Percentiles rank a stretch among this genome's conserved stretches.
These are phyloP conservation scores for Hypoxylon subgilvum DNA, from an alignment of 495 filamentous ascomycete species.

Conservation along the genomic window DNA sequence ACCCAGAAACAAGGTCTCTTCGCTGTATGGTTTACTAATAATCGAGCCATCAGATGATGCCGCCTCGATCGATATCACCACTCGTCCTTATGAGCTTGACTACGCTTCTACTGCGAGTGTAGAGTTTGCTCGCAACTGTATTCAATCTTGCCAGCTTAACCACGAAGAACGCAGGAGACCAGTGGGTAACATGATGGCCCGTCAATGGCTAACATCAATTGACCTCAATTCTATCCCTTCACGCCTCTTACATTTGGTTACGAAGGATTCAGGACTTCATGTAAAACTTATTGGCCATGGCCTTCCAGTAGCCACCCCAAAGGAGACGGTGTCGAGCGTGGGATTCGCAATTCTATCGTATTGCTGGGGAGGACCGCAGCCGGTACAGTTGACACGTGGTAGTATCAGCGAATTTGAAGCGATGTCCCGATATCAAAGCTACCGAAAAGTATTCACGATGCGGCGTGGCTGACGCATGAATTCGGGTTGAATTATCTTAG, in stretches of 20 bases:
- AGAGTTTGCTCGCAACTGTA: conserved; percentile 11
- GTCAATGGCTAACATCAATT: not conserved
- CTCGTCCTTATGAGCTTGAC: conserved; percentile 28
- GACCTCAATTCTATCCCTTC: conserved; percentile 12
- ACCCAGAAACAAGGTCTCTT: not conserved
- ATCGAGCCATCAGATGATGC: conserved; percentile 1
- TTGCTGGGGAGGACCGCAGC: conserved; percentile 32
- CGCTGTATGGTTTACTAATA: not conserved
- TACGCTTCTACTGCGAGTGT: conserved; percentile 9
- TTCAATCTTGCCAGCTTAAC: conserved; percentile 6
- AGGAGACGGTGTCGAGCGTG: conserved; percentile 5
- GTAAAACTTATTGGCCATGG: conserved; percentile 10
- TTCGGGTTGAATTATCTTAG: conserved; percentile 38
- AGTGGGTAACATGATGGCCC: not conserved
- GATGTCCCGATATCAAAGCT: conserved; percentile 9
- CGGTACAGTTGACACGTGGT: conserved; percentile 13
- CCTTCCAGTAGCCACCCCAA: not conserved
- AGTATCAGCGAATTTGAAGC: not conserved
- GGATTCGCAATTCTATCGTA: conserved; percentile 29
- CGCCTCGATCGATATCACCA: conserved; percentile 14
- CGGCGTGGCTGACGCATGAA: conserved; percentile 23
- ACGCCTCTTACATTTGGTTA: not conserved
- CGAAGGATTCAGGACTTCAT: not conserved
- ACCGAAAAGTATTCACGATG: conserved; percentile 25
- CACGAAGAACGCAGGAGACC: conserved; percentile 13